A percentile compares a stretch with the other conserved stretches of the same genome.
Conservation (phyloP, 208 protist genomes). For the Leishmania arabica region DNA sequence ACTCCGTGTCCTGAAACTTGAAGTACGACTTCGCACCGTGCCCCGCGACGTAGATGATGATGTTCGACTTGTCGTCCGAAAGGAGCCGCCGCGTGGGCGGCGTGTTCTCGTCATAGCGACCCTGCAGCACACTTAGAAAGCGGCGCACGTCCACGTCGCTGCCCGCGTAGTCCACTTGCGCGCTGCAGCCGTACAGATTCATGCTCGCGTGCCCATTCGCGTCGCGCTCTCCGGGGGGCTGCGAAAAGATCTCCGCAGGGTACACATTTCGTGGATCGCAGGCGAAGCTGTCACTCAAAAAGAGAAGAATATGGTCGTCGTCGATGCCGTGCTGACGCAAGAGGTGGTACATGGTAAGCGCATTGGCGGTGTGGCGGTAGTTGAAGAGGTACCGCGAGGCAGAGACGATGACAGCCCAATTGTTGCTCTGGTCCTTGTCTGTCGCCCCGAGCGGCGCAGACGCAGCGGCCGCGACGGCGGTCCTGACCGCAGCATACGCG, state of each 20-base stretch:
- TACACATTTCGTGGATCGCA: slow-evolving; percentile 98
- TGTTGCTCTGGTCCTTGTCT: slow-evolving; percentile 41
- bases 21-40: slow-evolving; percentile 97
- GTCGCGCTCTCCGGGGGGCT: slow-evolving; percentile 1
- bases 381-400: slow-evolving; percentile 98
- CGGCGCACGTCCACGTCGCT: slow-evolving; percentile 97
- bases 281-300: slow-evolving; percentile 98
- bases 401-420: slow-evolving; percentile 96
- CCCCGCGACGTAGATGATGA: slow-evolving; percentile 97
- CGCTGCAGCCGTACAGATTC: slow-evolving; percentile 91
- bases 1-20: slow-evolving; percentile 97
- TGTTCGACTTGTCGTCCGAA: slow-evolving; percentile 94
- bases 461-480: slow-evolving; percentile 5
- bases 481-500: not conserved
- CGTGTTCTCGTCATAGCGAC: slow-evolving; percentile 91
- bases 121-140: slow-evolving; percentile 95
- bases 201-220: slow-evolving; percentile 6
- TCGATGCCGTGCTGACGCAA: slow-evolving; percentile 96
- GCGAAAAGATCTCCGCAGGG: slow-evolving; percentile 73
- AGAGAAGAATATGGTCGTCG: slow-evolving; percentile 95
- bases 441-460: not conserved
- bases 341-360: slow-evolving; percentile 95
- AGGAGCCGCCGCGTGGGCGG: slow-evolving; percentile 93
- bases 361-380: slow-evolving; percentile 97
- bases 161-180: slow-evolving; percentile 97